phyloP scores from a whole-genome alignment of 1,284 basidiomycete genomes.

The Cutaneotrichosporon cavernicola region DNA sequence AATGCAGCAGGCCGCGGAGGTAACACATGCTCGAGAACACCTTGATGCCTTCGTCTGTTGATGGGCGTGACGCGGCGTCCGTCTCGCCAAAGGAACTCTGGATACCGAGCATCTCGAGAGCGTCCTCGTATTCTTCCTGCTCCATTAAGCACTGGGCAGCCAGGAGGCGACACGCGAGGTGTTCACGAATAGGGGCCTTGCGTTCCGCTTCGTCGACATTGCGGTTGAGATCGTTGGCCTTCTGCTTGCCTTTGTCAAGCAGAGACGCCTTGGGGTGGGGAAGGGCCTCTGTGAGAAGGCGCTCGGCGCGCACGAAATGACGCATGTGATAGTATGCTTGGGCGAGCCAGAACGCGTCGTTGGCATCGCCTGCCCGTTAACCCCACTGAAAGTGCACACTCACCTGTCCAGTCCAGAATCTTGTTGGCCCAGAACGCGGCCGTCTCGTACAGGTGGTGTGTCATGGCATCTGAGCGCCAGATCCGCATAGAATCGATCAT shows the following conservation, averaged over 20 bases:
- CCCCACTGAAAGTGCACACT: constrained; percentile 51
- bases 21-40: constrained; percentile 95
- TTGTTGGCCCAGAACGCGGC: constrained; percentile 99
- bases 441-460: constrained; percentile 96
- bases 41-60: constrained; percentile 67
- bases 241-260: constrained; percentile 24
- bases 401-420: constrained; percentile 88
- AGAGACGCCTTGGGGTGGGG: constrained; percentile 1
- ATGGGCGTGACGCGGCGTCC: constrained; percentile 1
- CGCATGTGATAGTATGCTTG: constrained; percentile 95
- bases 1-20: constrained; percentile 86
- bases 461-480: constrained; percentile 96
- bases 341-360: constrained; percentile 98
- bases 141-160: constrained; percentile 92
- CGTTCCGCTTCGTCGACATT: constrained; percentile 1
- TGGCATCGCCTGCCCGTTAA: constrained; percentile 70
- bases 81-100: constrained; percentile 71
- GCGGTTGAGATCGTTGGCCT: constrained; percentile 16
- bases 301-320: constrained; percentile 90
- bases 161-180: constrained; percentile 86
- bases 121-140: constrained; percentile 89
- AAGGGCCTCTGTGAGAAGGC: constrained; percentile 74
- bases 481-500: constrained; percentile 92
- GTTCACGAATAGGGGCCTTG: constrained; percentile 67
- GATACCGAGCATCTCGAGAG: constrained; percentile 89